These are phyloP conservation scores for Rhizopogon sp. DNA, from an alignment of 768 basidiomycete species.

Conservation along the genomic window DNA sequence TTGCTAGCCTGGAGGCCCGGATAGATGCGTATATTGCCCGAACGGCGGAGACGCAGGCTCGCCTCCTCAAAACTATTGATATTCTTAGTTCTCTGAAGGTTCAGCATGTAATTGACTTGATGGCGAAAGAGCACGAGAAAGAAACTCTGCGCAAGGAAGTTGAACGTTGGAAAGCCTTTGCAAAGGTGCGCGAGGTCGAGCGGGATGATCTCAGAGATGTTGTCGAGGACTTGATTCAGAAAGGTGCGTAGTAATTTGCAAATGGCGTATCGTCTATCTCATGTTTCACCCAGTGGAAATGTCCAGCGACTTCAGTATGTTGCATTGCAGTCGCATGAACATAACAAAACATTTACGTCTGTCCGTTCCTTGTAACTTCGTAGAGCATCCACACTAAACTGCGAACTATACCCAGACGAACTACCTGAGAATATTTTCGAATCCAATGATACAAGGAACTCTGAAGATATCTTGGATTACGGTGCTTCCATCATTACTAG, in stretches of 20 bases:
- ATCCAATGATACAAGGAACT: constrained; percentile 3
- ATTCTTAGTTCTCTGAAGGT: constrained; percentile 39
- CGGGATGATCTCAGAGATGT: constrained; percentile 51
- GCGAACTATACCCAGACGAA: constrained; percentile 14
- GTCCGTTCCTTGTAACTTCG: constrained; percentile 16
- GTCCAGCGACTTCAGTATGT: constrained; percentile 38
- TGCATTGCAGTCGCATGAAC: constrained; percentile 41
- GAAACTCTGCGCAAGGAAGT: constrained; percentile 33
- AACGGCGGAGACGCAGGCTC: constrained; percentile 38
- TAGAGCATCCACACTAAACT: constrained; percentile 7
- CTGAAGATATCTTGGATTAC: constrained; percentile 32
- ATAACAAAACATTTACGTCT: constrained; percentile 40
- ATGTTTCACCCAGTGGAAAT: constrained; percentile 34
- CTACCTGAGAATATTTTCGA: neutral
- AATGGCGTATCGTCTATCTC: neutral
- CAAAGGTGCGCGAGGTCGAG: constrained; percentile 38
- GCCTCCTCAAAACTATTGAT: constrained; percentile 46
- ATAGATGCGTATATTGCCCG: constrained; percentile 33
- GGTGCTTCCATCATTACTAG: constrained; percentile 39
- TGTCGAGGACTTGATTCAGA: constrained; percentile 49
- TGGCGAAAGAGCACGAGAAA: constrained; percentile 26
- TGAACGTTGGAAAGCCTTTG: constrained; percentile 26
- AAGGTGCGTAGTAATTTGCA: constrained; percentile 38
- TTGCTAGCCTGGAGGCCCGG: constrained; percentile 23
- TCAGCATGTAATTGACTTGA: constrained; percentile 37